A percentile compares a stretch with the other conserved stretches of the same genome.
Conservation (phyloP, 2,329 filamentous ascomycete genomes). For the Bipolaris victoriae region DNA sequence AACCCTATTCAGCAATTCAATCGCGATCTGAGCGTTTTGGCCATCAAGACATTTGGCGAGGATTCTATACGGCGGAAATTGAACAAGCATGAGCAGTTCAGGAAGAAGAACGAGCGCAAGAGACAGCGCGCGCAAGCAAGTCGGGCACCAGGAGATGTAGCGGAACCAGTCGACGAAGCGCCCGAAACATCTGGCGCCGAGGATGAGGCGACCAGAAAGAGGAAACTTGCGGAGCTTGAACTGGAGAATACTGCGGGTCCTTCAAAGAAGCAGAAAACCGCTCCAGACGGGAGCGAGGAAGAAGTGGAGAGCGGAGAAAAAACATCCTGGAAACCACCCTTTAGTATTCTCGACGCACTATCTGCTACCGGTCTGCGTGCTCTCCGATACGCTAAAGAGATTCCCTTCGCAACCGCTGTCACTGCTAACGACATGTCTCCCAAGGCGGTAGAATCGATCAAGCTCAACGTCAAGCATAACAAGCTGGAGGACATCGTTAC, state of each 20-base stretch:
- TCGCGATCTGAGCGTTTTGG: slow-evolving; percentile 89
- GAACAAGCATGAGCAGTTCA: slow-evolving; percentile 52
- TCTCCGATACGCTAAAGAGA: slow-evolving; percentile 87
- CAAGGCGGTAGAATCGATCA: slow-evolving; percentile 79
- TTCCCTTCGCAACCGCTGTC: slow-evolving; percentile 80
- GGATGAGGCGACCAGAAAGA: slow-evolving; percentile 29
- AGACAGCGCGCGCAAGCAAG: slow-evolving; percentile 28
- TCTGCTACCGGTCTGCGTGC: slow-evolving; percentile 93
- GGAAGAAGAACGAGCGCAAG: slow-evolving; percentile 36
- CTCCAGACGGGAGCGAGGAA: slow-evolving; percentile 20
- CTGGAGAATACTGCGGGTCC: slow-evolving; percentile 18
- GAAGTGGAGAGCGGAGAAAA: slow-evolving; percentile 9
- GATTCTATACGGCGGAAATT: slow-evolving; percentile 61
- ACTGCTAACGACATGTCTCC: slow-evolving; percentile 89
- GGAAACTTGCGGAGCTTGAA: slow-evolving; percentile 30
- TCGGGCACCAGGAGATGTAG: slow-evolving; percentile 8
- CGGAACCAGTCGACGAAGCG: slow-evolving; percentile 1
- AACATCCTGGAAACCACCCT: slow-evolving; percentile 32
- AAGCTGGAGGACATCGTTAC: slow-evolving; percentile 72
- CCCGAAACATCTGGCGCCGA: slow-evolving; percentile 2
- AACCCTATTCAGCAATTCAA: slow-evolving; percentile 99
- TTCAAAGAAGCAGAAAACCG: slow-evolving; percentile 36
- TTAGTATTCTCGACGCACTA: slow-evolving; percentile 85
- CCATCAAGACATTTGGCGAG: slow-evolving; percentile 87
- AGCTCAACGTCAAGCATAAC: slow-evolving; percentile 85